Conservation (phyloP, 257 asterid species). For the Primulina tabacum region DNA sequence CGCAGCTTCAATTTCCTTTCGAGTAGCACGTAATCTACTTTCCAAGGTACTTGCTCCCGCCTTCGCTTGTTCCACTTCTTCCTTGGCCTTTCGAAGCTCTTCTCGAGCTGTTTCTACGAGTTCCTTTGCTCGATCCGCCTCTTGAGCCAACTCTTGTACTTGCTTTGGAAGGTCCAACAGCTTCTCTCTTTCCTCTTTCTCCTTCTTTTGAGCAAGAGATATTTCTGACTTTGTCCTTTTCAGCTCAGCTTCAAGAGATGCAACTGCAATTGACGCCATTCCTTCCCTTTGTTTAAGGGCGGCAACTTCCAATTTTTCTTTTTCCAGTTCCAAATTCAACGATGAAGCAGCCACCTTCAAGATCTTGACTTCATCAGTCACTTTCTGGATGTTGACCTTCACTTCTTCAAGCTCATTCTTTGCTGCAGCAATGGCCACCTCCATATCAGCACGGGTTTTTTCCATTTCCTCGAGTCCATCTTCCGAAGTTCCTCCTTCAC, state of each 20-base stretch:
- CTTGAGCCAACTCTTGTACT: slow-evolving; percentile 67
- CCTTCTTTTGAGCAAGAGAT: slow-evolving; percentile 47
- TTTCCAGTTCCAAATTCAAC: slow-evolving; percentile 61
- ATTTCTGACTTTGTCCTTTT: slow-evolving; percentile 58
- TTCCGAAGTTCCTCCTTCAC: slow-evolving; percentile 33
- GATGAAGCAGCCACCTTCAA: slow-evolving; percentile 71
- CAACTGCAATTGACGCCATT: slow-evolving; percentile 72
- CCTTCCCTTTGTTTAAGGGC: slow-evolving; percentile 72
- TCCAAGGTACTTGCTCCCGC: slow-evolving; percentile 58
- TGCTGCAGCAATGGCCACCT: slow-evolving; percentile 48
- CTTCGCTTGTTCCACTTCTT: slow-evolving; percentile 75
- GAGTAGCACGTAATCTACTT: slow-evolving; percentile 66
- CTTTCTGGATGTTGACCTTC: slow-evolving; percentile 63
- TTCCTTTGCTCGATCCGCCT: slow-evolving; percentile 59
- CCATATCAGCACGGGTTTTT: slow-evolving; percentile 51
- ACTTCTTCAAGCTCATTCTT: slow-evolving; percentile 78
- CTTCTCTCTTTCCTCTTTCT: slow-evolving; percentile 70
- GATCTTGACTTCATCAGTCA: slow-evolving; percentile 49
- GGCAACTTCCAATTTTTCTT: slow-evolving; percentile 55
- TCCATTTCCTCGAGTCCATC: slow-evolving; percentile 39
- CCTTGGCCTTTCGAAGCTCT: slow-evolving; percentile 60
- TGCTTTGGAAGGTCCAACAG: slow-evolving; percentile 67
- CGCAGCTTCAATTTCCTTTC: slow-evolving; percentile 91
- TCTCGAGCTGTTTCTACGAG: slow-evolving; percentile 50
- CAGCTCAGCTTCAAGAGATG: slow-evolving; percentile 83